These are phyloP conservation scores for Hirsutella minnesotensis DNA, from an alignment of 2,329 filamentous ascomycete genomes.

Conservation along the genomic window DNA sequence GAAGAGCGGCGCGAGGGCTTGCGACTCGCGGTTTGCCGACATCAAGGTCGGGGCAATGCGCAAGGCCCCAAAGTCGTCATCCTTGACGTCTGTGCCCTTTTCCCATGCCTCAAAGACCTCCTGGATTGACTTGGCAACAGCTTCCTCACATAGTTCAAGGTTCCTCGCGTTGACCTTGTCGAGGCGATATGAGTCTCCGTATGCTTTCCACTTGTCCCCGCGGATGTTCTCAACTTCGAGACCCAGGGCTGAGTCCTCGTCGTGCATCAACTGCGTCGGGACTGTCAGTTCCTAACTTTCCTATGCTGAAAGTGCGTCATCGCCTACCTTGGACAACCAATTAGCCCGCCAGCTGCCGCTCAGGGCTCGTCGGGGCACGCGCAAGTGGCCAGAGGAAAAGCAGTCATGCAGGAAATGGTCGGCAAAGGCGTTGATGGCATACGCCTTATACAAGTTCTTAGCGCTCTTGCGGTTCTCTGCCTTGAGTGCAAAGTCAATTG, in stretches of 20 bases:
- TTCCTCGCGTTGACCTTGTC: background rate
- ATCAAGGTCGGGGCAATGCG: background rate
- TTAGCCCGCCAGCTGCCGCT: background rate
- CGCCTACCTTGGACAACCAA: background rate
- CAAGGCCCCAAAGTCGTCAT: background rate
- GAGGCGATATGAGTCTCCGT: background rate
- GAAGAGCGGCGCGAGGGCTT: background rate
- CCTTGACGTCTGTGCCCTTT: background rate
- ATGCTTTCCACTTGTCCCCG: background rate
- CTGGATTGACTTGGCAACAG: background rate
- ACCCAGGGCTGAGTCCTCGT: background rate
- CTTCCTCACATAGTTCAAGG: background rate
- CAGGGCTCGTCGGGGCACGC: background rate
- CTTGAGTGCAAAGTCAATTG: background rate
- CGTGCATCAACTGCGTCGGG: background rate
- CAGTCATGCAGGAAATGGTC: constrained; percentile 1
- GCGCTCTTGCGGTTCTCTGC: background rate
- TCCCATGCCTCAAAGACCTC: background rate
- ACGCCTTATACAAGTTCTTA: background rate
- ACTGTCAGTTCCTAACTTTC: background rate
- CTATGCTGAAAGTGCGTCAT: background rate
- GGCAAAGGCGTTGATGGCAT: background rate
- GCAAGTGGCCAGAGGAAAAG: constrained; percentile 1
- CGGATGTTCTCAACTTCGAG: background rate
- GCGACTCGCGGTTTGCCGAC: background rate